Base-by-base conservation (phyloP, 2,329 filamentous ascomycete genomes). In the Setomelanomma holmii region DNA sequence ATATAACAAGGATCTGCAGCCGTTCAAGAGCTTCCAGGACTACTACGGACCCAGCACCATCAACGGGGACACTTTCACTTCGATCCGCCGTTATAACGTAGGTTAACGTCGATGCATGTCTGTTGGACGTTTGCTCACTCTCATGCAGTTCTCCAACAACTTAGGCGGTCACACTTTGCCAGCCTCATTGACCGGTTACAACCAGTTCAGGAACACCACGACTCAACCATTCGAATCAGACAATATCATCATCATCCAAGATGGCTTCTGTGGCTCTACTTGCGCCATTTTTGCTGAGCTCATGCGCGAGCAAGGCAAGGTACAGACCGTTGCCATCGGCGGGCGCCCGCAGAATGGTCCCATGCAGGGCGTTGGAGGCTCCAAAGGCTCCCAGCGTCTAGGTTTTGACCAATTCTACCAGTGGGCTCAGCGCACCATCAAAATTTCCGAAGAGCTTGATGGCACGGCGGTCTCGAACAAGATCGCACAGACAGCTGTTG, bases 251-350 rank as follows among this genome's bases (percentile, higher is more conserved):
- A 67, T 17, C 22, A 45, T 75, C 2, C 60, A 66, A 51, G 75
- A 78, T 40, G 75, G 74, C 34, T 66, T 68, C 55, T 78, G 75
- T 50, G 69, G 70, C 4, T 68, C 60, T 4, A 76, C 75, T 17
- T 78, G 75, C 62, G 71, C 75, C 19, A 71, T 77, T 51, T 78
- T 78, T 64, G 53, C 63, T 33, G 74, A 78, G 49, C 55, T 77
- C 19, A 75, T 77, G 72, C 67, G 68, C 20, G 68, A 72, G 38
- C 73, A 76, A 62, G 75, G 62, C 2, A 67, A 71, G 16, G 67
- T 76, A n/a, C 68, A 71, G 24, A 67, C 66, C 8, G 40, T 46
- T 16, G 44, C 35, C n/a, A 27, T 55, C 20, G 52, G 52, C 20
- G 48, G 75, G 5, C 68, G 71, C 1, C 72, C 74, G 0, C 66